Evolutionary conservation across 192 early-diverging fungal genomes (phyloP), one percentile per base, ranked within the genome.

Genomic region (Linnemannia elongata): DNA sequence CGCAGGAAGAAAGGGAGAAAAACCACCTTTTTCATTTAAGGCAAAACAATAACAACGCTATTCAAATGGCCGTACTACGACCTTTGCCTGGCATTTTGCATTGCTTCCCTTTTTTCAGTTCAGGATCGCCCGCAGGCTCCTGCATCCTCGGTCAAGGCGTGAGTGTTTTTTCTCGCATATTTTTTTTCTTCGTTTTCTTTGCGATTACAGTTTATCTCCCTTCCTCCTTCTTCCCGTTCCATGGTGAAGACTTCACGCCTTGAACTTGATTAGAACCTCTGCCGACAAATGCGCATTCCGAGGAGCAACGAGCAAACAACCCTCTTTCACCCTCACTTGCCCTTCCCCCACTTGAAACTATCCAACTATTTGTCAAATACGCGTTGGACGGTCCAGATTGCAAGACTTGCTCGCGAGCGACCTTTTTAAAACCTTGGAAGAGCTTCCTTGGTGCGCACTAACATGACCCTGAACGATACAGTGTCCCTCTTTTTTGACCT

Each of bases 41-140:
- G 18, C 49, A 66, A 66, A 66, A 66, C 12, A 63, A 27, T 63
- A 60, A 9, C 24, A 66, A 33, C 60, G 30, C 60, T 66, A 66
- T 66, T 66, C 60, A 66, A 66, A 66, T 35, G 60, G 60, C 30
- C 30, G 60, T 66, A 30, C 60, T 33, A 17, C 17, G 30, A 3
- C 24, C 60, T 30, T 33, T 66, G 9, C 30, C 60, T 66, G n/a
- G 27, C 27, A 13, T 60, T 30, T 66, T 30, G 60, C 27, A 66
- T 33, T 33, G n/a, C 60, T 13, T 66, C 27, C 27, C 12, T 66
- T 33, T 66, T 66, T 66, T 27, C 60, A 12, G 60, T 4, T 33
- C 60, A 66, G 60, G 60, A 66, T 66, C 60, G 60, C 30, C 60
- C 60, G 60, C 60, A 66, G n/a, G 10, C 30, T 66, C 60, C 60